Conservation (phyloP, 306 rosid genomes). For the Vigna trinervia region DNA sequence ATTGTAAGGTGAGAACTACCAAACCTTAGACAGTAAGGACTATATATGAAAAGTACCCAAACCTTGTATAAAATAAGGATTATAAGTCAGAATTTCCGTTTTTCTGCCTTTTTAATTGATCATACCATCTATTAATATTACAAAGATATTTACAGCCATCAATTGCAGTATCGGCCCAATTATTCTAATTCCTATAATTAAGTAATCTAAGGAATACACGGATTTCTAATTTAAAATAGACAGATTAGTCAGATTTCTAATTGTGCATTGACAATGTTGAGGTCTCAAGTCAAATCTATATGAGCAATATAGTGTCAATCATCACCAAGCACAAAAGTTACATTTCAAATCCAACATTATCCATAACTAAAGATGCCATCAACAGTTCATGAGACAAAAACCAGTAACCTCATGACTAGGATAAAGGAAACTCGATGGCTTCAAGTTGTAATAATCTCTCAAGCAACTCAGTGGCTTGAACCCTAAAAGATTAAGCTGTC, state of each 20-base stretch:
- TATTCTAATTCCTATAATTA: not conserved
- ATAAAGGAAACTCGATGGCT: slow-evolving; percentile 86
- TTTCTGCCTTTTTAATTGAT: too few relatives aligned
- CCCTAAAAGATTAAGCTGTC: slow-evolving; percentile 82
- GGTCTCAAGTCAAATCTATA: too few relatives aligned
- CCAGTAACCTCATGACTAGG: slow-evolving; percentile 82
- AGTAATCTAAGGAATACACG: not conserved
- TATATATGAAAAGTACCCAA: not conserved
- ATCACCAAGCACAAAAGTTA: slow-evolving; percentile 26
- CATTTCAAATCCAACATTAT: slow-evolving; percentile 34
- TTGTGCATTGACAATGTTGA: too few relatives aligned
- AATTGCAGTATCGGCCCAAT: not conserved
- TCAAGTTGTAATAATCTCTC: slow-evolving; percentile 90
- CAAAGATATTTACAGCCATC: not conserved
- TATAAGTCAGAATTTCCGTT: too few relatives aligned
- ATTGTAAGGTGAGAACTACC: not conserved
- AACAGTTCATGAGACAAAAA: slow-evolving; percentile 40
- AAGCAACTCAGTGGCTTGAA: slow-evolving; percentile 91
- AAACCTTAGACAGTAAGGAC: too few relatives aligned
- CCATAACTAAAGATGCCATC: slow-evolving; percentile 33
- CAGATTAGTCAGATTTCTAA: too few relatives aligned
- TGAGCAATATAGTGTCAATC: not conserved
- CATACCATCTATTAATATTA: too few relatives aligned
- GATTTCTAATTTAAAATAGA: not conserved
- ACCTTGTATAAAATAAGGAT: not conserved